phyloP scores from a whole-genome alignment of 2,329 filamentous ascomycete species.

The Colletotrichum truncatum region DNA sequence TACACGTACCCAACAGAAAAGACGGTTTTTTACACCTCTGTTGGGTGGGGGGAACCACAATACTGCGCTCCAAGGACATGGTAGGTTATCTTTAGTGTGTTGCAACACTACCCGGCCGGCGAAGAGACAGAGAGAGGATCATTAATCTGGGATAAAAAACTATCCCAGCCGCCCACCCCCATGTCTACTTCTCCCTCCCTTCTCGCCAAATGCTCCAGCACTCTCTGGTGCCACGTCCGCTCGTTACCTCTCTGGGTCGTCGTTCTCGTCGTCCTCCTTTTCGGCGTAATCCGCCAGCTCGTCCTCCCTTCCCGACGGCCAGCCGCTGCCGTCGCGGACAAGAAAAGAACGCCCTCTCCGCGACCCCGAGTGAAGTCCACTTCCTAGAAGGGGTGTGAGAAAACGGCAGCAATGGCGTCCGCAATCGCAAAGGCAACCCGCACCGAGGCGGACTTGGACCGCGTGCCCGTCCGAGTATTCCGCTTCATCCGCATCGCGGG shows the following conservation, averaged over 20 bases:
- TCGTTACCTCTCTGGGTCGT: conserved; percentile 52
- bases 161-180: not conserved
- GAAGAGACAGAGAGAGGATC: not conserved
- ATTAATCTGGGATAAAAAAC: not conserved
- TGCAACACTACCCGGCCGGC: not conserved
- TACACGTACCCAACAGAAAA: not conserved
- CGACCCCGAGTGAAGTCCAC: not conserved
- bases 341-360: conserved; percentile 18
- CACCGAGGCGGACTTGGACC: conserved; percentile 31
- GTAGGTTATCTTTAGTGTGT: not conserved
- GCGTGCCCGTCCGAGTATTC: conserved; percentile 37
- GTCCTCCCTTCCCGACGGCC: conserved; percentile 28
- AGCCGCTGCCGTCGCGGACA: conserved; percentile 13
- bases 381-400: not conserved
- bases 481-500: conserved; percentile 48
- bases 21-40: not conserved
- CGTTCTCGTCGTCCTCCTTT: conserved; percentile 46
- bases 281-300: conserved; percentile 44
- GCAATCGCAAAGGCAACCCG: conserved; percentile 31
- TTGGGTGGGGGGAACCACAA: not conserved
- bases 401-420: conserved; percentile 6
- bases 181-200: conserved; percentile 32
- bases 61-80: not conserved
- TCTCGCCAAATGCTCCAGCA: conserved; percentile 52
- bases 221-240: conserved; percentile 50